Evolutionary conservation across 2,329 filamentous ascomycete genomes (phyloP).

Genomic region (Diplodia scrobiculata): DNA sequence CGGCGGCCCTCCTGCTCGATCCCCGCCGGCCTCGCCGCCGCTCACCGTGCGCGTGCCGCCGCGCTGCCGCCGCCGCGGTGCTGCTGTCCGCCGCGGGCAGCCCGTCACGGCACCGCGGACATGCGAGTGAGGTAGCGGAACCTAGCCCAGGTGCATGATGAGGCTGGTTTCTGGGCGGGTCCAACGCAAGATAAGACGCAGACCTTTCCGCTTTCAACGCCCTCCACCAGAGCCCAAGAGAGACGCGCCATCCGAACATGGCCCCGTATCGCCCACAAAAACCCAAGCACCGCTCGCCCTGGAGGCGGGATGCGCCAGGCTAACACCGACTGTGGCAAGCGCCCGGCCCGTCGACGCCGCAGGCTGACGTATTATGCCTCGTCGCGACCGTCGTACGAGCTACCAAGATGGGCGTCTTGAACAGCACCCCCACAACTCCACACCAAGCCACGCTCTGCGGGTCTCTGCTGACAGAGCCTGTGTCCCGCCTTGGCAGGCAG

Average conservation of each 20-base stretch:
- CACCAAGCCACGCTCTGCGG: not conserved
- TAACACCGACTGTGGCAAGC: slow-evolving; percentile 9
- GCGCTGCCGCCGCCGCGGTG: not conserved
- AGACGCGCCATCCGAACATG: slow-evolving; percentile 1
- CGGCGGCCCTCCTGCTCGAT: not conserved
- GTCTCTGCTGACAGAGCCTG: not conserved
- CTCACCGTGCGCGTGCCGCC: not conserved
- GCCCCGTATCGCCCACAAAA: slow-evolving; percentile 8
- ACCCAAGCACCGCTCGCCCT: not conserved
- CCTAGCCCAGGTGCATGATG: slow-evolving; percentile 17
- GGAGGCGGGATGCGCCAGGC: not conserved
- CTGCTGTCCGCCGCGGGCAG: not conserved
- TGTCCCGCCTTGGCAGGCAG: not conserved
- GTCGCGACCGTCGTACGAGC: slow-evolving; percentile 9
- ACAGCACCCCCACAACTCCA: slow-evolving; percentile 16
- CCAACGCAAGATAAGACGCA: slow-evolving; percentile 16
- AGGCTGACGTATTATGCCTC: slow-evolving; percentile 10
- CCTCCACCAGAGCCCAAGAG: slow-evolving; percentile 3
- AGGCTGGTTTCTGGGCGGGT: slow-evolving; percentile 23
- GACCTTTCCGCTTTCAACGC: not conserved
- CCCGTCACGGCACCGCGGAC: slow-evolving; percentile 1
- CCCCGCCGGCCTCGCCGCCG: not conserved
- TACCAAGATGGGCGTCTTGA: not conserved
- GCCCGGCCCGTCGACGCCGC: slow-evolving; percentile 7
- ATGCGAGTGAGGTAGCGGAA: slow-evolving; percentile 9